Percentiles rank a stretch among this genome's conserved stretches.
These are phyloP conservation scores for Eutreptiella sp. DNA, from an alignment of 208 protist genomes.

Conservation along the genomic window DNA sequence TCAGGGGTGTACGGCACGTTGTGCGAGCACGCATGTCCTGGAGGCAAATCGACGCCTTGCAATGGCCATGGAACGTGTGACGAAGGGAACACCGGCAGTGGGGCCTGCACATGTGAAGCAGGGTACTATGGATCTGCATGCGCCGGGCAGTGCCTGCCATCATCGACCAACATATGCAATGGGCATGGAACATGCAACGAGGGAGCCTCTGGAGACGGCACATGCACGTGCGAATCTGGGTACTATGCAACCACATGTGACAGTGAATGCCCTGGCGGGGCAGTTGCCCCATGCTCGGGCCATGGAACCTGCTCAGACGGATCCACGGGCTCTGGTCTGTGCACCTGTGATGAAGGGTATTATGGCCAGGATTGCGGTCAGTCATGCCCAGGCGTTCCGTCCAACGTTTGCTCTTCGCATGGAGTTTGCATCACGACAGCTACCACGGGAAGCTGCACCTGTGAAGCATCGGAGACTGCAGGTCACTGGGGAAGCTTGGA, in stretches of 20 bases:
- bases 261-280: conserved; percentile 4
- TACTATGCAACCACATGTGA: conserved; percentile 18
- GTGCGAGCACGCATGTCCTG: background rate
- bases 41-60: background rate
- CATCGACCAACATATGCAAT: conserved; percentile 20
- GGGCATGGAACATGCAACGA: conserved; percentile 14
- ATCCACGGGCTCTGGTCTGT: no score
- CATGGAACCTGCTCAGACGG: conserved; percentile 22
- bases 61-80: background rate
- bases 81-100: no score
- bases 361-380: no score
- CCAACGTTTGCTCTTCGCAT: no score
- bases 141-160: background rate
- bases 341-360: no score
- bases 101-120: background rate
- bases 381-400: no score
- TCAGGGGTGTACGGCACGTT: background rate
- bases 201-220: conserved; percentile 26
- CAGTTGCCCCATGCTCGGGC: conserved; percentile 8
- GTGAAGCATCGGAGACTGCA: no score
- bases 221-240: conserved; percentile 33
- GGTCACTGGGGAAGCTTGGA: no score
- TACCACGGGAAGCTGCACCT: no score
- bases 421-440: no score
- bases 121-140: background rate